These are phyloP conservation scores for Populus trichocarpa DNA, from an alignment of 441 rosid species.

Conservation along the genomic window DNA sequence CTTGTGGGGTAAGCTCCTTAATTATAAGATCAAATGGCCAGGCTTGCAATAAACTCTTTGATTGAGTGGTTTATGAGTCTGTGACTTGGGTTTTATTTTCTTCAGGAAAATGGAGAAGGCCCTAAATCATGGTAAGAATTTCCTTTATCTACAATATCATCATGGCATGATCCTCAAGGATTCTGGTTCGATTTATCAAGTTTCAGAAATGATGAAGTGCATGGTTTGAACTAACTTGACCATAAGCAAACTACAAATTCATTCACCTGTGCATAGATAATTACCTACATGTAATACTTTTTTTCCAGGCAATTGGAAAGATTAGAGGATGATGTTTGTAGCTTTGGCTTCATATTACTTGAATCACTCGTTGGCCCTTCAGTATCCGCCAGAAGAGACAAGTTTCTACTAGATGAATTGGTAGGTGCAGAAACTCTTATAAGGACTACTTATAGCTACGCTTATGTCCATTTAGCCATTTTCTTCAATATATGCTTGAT, in stretches of 20 bases:
- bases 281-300: background rate
- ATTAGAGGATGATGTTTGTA: slow-evolving; percentile 51
- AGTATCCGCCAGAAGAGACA: slow-evolving; percentile 29
- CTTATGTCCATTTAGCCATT: no score
- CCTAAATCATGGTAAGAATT: slow-evolving; percentile 35
- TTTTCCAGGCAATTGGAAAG: slow-evolving; percentile 42
- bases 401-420: slow-evolving; percentile 31
- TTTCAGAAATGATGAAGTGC: background rate
- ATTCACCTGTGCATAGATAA: background rate
- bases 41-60: slow-evolving; percentile 3
- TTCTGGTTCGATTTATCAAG: background rate
- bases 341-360: slow-evolving; percentile 47
- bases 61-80: background rate
- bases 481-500: background rate
- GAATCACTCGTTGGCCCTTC: slow-evolving; percentile 42
- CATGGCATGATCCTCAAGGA: background rate
- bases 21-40: background rate
- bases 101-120: slow-evolving; percentile 37
- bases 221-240: background rate
- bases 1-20: slow-evolving; percentile 34
- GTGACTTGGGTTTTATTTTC: slow-evolving; percentile 14
- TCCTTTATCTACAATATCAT: background rate
- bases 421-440: slow-evolving; percentile 23
- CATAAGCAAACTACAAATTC: background rate
- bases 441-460: no score